Percentiles rank a stretch among this genome's conserved stretches.
Conservation (phyloP, 2,329 filamentous ascomycete genomes). For the Sporothrix phasma region DNA sequence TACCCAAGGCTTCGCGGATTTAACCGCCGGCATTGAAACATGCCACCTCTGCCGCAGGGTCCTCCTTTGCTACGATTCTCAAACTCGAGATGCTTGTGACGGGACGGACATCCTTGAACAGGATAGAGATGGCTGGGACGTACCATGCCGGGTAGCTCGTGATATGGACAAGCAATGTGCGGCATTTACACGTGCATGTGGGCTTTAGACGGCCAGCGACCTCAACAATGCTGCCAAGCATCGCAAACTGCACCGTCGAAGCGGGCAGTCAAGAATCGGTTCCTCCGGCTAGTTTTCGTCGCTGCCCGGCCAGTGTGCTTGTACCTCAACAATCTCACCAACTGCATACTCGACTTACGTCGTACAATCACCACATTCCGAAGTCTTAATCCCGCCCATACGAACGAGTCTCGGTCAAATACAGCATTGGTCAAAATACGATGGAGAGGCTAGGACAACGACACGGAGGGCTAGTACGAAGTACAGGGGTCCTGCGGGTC, state of each 20-base stretch:
- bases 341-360: background rate
- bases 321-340: background rate
- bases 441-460: background rate
- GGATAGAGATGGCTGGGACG: background rate
- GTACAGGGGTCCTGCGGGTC: background rate
- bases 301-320: no score
- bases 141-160: no score
- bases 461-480: background rate
- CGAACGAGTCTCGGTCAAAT: background rate
- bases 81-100: background rate
- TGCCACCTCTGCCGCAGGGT: background rate
- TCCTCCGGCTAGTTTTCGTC: background rate
- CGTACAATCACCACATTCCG: no score
- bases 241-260: background rate
- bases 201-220: background rate
- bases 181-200: background rate
- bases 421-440: background rate
- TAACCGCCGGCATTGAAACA: background rate
- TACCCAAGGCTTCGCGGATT: background rate
- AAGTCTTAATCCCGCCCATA: background rate
- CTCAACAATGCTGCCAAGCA: background rate
- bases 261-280: no score
- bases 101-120: background rate
- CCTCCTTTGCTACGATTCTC: background rate
- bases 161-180: background rate